These are phyloP conservation scores for Mollisiaceae sp. DNA, from an alignment of 2,329 filamentous ascomycete genomes.

Conservation along the genomic window DNA sequence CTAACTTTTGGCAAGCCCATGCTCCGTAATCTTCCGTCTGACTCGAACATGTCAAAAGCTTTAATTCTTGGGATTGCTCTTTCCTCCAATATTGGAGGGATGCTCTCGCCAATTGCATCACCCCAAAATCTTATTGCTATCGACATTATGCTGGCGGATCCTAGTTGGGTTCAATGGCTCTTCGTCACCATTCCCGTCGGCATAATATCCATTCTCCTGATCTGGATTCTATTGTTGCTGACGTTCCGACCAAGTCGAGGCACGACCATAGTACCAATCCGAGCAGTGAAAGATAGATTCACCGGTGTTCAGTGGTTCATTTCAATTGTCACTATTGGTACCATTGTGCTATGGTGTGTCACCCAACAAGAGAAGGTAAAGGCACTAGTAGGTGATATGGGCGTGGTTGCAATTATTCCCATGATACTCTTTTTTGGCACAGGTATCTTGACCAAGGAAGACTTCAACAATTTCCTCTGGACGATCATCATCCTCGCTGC, in stretches of 20 bases:
- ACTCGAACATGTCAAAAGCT: constrained; percentile 93
- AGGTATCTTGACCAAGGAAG: constrained; percentile 95
- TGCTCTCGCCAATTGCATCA: constrained; percentile 94
- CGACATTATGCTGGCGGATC: constrained; percentile 90
- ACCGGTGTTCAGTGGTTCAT: constrained; percentile 94
- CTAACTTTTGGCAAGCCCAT: constrained; percentile 70
- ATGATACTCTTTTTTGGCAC: constrained; percentile 96
- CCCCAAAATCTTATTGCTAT: constrained; percentile 97
- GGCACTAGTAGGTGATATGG: constrained; percentile 92
- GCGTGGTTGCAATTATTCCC: constrained; percentile 94
- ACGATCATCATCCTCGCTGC: constrained; percentile 99
- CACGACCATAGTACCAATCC: constrained; percentile 89
- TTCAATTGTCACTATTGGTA: constrained; percentile 77
- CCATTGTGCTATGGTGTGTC: constrained; percentile 90
- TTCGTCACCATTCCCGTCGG: constrained; percentile 94
- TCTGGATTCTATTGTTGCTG: constrained; percentile 85
- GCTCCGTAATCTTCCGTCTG: constrained; percentile 86
- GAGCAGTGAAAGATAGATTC: constrained; percentile 86
- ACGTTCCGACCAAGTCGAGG: constrained; percentile 86
- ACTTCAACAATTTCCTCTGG: constrained; percentile 99
- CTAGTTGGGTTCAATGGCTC: constrained; percentile 96
- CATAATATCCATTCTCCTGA: constrained; percentile 82
- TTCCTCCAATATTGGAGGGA: constrained; percentile 93
- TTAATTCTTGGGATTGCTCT: constrained; percentile 94
- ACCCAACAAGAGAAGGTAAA: constrained; percentile 79